phyloP scores from a whole-genome alignment of 78 protist genomes.

The Dictyostelium brefeldianum region DNA sequence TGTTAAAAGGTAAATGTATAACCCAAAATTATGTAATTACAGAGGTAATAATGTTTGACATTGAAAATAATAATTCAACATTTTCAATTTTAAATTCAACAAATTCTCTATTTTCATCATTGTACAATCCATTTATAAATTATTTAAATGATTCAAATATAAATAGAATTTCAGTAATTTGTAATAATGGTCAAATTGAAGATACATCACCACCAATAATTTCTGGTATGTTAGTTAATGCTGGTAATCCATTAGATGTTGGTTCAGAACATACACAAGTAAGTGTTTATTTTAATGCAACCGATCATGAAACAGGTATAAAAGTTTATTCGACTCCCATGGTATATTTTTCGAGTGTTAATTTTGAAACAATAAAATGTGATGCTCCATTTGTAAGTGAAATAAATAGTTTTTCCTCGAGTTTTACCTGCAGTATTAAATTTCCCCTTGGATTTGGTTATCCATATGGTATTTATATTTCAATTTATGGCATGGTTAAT shows the following conservation, averaged over 20 bases:
- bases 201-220: background rate
- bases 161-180: background rate
- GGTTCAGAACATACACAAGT: too few species aligned
- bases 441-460: conserved; percentile 44
- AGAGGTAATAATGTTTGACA: background rate
- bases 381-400: background rate
- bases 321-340: background rate
- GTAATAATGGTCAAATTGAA: background rate
- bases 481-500: conserved; percentile 22
- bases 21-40: background rate
- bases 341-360: background rate
- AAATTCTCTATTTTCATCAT: background rate
- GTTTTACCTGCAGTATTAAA: too few species aligned
- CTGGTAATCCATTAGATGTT: background rate
- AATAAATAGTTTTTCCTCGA: too few species aligned
- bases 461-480: background rate
- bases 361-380: background rate
- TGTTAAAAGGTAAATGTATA: too few species aligned
- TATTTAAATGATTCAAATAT: background rate
- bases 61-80: background rate
- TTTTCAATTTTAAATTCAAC: background rate
- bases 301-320: background rate
- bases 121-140: conserved; percentile 1
- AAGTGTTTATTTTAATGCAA: background rate
- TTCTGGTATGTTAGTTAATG: background rate